Base-by-base conservation (phyloP, 1,139 yeast genomes). In the Arxiozyma slooffiae region DNA sequence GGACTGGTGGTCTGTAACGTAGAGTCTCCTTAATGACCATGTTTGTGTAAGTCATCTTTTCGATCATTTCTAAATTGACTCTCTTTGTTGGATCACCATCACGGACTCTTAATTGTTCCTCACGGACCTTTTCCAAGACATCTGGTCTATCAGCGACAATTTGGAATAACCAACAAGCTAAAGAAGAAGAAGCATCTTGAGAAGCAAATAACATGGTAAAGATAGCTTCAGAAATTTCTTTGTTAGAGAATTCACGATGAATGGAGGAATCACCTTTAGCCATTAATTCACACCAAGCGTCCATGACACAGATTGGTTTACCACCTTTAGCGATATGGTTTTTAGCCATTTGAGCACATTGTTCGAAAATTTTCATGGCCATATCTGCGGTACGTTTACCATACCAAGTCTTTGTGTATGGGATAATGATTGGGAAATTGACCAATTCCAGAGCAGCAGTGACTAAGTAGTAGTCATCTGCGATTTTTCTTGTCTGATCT, bases 161-260 rank as follows among this genome's bases (percentile, higher is more conserved):
- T 75, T 92, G 98, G 80, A 90, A 92, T 65, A 92, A 77, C 98
- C 98, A 92, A 70, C 97, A 90, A 57, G 96, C 95, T 60, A 95
- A 82, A n/a, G 96, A 87, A 3, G 97, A 88, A 7, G 97, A 85
- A 36, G 98, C 98, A 71, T 92, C 98, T 72, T 92, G 98, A 9
- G 96, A 85, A 26, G 98, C 98, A 70, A 92, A 92, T 68, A 92
- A 76, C 70, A 92, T 92, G 21, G 98, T 92, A 76, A 92, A 92
- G 58, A 92, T 80, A 50, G 95, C 95, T 73, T 92, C 97, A 37
- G 96, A 86, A 61, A 92, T 90, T 70, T 92, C 98, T 68, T 77
- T 83, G 72, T 90, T 82, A 55, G 92, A 71, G 72, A 92, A 92
- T 57, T 85, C 92, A 67, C 97, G 82, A 58, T 88, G 79, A 57